These are phyloP conservation scores for Colletotrichum lindemuthianum DNA, from an alignment of 2,329 filamentous ascomycete genomes.

Conservation along the genomic window DNA sequence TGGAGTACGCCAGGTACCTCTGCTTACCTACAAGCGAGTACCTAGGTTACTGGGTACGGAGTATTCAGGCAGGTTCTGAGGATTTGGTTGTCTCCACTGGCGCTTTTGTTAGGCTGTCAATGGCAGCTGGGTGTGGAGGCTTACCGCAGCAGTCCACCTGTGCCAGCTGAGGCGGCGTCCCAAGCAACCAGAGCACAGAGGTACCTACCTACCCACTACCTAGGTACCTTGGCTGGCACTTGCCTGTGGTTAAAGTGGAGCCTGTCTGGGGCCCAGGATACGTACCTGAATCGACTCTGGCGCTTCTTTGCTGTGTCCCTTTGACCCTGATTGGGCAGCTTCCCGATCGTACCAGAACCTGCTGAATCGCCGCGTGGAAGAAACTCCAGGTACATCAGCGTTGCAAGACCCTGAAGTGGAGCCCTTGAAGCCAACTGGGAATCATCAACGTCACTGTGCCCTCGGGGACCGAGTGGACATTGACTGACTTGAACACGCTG, in stretches of 20 bases:
- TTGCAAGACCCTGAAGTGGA: conserved; percentile 32
- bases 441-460: conserved; percentile 37
- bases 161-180: conserved; percentile 31
- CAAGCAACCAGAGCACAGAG: conserved; percentile 21
- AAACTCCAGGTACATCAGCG: background rate
- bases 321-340: conserved; percentile 18
- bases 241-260: too few relatives aligned
- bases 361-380: conserved; percentile 33
- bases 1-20: too few relatives aligned
- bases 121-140: conserved; percentile 20
- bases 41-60: too few relatives aligned
- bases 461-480: conserved; percentile 23
- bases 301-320: background rate
- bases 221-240: too few relatives aligned
- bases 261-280: background rate
- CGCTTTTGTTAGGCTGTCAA: background rate
- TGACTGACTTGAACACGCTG: conserved; percentile 5
- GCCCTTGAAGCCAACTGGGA: conserved; percentile 18
- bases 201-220: conserved; percentile 22
- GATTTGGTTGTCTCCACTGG: too few relatives aligned
- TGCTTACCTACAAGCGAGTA: too few relatives aligned
- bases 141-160: conserved; percentile 24
- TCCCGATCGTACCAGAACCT: conserved; percentile 24
- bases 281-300: conserved; percentile 15
- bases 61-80: background rate